Base-by-base conservation (phyloP, 495 filamentous ascomycete species). In the Neurospora sp. region DNA sequence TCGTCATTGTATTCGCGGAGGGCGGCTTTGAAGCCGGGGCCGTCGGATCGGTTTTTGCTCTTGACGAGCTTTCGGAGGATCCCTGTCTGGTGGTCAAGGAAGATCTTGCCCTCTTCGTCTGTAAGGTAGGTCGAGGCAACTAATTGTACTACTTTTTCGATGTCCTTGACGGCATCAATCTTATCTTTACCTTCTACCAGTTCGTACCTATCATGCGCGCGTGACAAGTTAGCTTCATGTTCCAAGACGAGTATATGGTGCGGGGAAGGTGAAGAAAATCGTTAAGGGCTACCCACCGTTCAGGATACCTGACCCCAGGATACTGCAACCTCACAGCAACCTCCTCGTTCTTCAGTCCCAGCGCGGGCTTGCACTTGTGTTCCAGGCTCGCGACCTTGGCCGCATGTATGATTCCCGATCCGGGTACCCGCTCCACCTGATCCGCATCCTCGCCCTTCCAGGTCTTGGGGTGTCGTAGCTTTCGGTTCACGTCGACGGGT, bases 111-210 rank as follows among this genome's bases (percentile, higher is more conserved):
- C 74, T 92, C 83, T 27, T 88, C 86, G 14, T 88, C 83, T 22
- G 90, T 90, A 35, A 97, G 86, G 81, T 97, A 97, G 77, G 89
- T 86, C 39, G 88, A 85, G 35, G 89, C 86, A 35, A 97, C 90
- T 37, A 87, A 86, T 72, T 93, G 88, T 68, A 97, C 89, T 16
- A 93, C 91, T 69, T 91, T 86, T 71, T 91, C 84, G 73, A 98
- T 97, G 74, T 98, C 96, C 76, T 91, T 88, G 71, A 94, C 82
- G 6, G 94, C 91, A 74, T 93, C 90, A 82, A 97, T 97, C 76
- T 96, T 88, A 48, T 96, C 92, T 73, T 89, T 89, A 18, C 92
- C 90, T 70, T 87, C 87, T 39, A 94, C 91, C 9, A 94, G 88
- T 71, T 95, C 85, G 77, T 93, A 98, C 74, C 91, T 93, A 76